Conservation (phyloP, 2,329 filamentous ascomycete species). For the Trichophyton simii region DNA sequence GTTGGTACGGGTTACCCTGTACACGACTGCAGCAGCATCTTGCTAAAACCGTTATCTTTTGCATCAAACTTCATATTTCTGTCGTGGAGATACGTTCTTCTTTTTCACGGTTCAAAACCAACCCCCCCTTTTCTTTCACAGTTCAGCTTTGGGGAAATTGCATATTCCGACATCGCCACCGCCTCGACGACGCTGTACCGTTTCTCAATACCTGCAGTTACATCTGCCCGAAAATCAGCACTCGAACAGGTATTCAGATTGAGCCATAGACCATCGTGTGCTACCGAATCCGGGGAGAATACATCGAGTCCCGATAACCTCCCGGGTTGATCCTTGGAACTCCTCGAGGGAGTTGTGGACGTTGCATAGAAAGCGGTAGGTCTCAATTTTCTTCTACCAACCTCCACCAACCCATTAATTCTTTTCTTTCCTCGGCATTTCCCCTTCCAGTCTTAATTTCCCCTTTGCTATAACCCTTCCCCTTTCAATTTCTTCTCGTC, state of each 20-base stretch:
- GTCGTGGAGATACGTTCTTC: background rate
- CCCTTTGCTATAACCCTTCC: background rate
- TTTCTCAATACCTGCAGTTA: background rate
- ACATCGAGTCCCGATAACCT: background rate
- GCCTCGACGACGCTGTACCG: background rate
- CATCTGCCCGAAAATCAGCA: slow-evolving; percentile 2
- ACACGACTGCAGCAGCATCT: background rate
- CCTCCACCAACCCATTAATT: background rate
- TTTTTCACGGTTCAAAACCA: background rate
- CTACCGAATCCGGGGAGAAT: background rate
- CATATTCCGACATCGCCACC: background rate
- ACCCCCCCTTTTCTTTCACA: background rate
- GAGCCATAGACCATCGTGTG: background rate
- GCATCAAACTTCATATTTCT: background rate
- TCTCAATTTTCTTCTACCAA: background rate
- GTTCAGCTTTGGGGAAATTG: background rate
- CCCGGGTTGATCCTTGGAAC: background rate
- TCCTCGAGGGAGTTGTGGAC: background rate
- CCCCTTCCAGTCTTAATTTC: background rate
- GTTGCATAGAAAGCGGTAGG: slow-evolving; percentile 2
- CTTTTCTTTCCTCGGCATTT: background rate
- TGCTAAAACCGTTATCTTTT: background rate
- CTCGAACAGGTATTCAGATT: slow-evolving; percentile 1
- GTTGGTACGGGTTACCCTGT: background rate
- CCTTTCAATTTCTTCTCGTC: background rate